Conservation (phyloP, 2,329 filamentous ascomycete genomes). For the Ascochyta viciae-villosae region DNA sequence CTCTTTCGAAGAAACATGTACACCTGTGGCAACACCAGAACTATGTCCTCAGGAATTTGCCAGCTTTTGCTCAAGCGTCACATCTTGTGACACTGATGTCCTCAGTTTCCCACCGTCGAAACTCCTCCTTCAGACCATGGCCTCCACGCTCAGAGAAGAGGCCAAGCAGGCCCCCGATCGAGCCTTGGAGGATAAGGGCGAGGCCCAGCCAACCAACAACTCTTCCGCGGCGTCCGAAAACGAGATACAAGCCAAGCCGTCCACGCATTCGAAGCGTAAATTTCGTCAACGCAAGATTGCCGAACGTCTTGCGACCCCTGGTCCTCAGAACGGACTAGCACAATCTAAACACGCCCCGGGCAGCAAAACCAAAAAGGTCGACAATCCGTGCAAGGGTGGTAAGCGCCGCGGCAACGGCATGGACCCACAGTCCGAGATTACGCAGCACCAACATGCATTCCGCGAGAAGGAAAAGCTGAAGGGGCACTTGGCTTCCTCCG, state of each 20-base stretch:
- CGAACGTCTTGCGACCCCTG: neutral
- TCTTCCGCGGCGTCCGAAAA: neutral
- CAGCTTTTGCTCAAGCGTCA: neutral
- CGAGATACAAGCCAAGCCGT: neutral
- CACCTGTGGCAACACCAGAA: neutral
- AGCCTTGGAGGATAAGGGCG: neutral
- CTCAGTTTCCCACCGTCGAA: neutral
- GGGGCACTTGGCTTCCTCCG: neutral
- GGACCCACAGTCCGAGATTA: neutral
- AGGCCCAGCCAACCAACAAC: neutral
- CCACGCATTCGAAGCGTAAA: neutral
- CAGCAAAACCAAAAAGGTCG: neutral
- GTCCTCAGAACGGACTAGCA: neutral
- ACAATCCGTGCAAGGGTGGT: neutral
- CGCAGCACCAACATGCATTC: neutral
- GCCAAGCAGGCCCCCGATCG: neutral
- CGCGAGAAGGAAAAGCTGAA: neutral
- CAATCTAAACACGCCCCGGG: neutral
- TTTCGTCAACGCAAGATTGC: neutral
- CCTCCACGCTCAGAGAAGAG: neutral
- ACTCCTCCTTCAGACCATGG: neutral
- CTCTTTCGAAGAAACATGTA: neutral
- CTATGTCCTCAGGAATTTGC: neutral
- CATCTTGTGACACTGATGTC: neutral
- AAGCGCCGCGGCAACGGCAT: neutral